Percentiles rank a stretch among this genome's conserved stretches.
phyloP scores from a whole-genome alignment of 106 monocot genomes.

The Xerophyta viscosa region DNA sequence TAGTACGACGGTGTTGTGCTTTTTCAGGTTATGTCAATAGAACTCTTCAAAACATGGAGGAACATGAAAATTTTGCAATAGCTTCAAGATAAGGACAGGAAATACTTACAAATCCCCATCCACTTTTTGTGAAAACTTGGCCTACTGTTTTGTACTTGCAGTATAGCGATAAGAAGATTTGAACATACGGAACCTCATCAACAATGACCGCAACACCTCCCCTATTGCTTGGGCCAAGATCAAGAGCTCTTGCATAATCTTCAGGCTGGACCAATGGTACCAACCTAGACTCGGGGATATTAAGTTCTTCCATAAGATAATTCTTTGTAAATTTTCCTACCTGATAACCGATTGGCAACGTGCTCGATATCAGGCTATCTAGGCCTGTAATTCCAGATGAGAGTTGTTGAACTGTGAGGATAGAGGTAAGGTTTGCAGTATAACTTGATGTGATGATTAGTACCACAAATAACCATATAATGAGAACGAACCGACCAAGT shows the following conservation, averaged over 20 bases:
- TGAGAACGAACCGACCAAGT: slow-evolving; percentile 68
- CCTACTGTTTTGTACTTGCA: slow-evolving; percentile 75
- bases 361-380: slow-evolving; percentile 61
- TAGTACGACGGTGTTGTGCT: too few relatives aligned
- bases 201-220: slow-evolving; percentile 87
- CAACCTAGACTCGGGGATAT: slow-evolving; percentile 53
- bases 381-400: slow-evolving; percentile 61
- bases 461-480: slow-evolving; percentile 90
- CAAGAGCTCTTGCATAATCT: slow-evolving; percentile 61
- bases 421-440: slow-evolving; percentile 90
- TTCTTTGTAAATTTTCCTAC: slow-evolving; percentile 64
- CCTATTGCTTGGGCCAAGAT: slow-evolving; percentile 35
- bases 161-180: slow-evolving; percentile 62
- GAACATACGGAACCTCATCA: slow-evolving; percentile 71
- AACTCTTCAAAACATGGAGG: too few relatives aligned
- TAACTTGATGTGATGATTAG: slow-evolving; percentile 92
- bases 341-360: slow-evolving; percentile 71
- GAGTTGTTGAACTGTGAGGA: slow-evolving; percentile 89
- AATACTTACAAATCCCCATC: slow-evolving; percentile 96
- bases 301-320: slow-evolving; percentile 66
- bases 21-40: too few relatives aligned
- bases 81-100: too few relatives aligned
- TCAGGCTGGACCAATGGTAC: slow-evolving; percentile 36
- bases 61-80: too few relatives aligned
- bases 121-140: slow-evolving; percentile 75